These are phyloP conservation scores for Ceratobasidium papillatum DNA, from an alignment of 1,284 basidiomycete genomes.

Conservation along the genomic window DNA sequence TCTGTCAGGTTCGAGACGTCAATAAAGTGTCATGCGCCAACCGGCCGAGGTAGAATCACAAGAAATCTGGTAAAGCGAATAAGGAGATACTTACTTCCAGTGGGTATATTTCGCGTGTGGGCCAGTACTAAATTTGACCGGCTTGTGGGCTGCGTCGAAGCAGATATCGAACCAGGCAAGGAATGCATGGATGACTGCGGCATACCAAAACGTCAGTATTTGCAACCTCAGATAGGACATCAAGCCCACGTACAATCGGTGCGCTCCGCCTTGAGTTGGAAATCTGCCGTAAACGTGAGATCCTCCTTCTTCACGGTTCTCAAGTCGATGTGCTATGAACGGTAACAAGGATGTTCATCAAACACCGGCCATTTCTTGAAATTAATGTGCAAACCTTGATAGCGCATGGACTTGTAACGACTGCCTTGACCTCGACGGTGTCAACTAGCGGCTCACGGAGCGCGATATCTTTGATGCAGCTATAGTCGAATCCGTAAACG, in stretches of 20 bases:
- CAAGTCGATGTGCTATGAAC: slow-evolving; percentile 82
- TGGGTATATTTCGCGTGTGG: slow-evolving; percentile 97
- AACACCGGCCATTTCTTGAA: neutral
- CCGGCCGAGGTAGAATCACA: neutral
- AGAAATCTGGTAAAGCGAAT: neutral
- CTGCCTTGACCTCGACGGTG: slow-evolving; percentile 93
- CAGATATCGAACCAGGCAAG: slow-evolving; percentile 99
- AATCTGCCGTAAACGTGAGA: slow-evolving; percentile 84
- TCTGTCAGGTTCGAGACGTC: slow-evolving; percentile 53
- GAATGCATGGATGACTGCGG: slow-evolving; percentile 95
- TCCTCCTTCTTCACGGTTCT: slow-evolving; percentile 95
- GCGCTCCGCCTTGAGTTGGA: slow-evolving; percentile 83
- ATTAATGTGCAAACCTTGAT: slow-evolving; percentile 69
- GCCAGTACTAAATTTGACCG: slow-evolving; percentile 93
- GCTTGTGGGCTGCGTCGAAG: slow-evolving; percentile 97
- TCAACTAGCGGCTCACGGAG: slow-evolving; percentile 96
- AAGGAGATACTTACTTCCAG: slow-evolving; percentile 81
- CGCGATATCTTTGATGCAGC: slow-evolving; percentile 99
- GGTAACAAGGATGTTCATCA: neutral
- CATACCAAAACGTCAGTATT: slow-evolving; percentile 15
- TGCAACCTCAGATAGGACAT: neutral
- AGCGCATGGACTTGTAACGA: slow-evolving; percentile 88
- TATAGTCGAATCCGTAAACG: slow-evolving; percentile 99
- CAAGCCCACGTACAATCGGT: slow-evolving; percentile 80
- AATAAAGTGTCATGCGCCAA: neutral